These are phyloP conservation scores for Astragalus membranaceus DNA, from an alignment of 306 rosid genomes.

Conservation along the genomic window DNA sequence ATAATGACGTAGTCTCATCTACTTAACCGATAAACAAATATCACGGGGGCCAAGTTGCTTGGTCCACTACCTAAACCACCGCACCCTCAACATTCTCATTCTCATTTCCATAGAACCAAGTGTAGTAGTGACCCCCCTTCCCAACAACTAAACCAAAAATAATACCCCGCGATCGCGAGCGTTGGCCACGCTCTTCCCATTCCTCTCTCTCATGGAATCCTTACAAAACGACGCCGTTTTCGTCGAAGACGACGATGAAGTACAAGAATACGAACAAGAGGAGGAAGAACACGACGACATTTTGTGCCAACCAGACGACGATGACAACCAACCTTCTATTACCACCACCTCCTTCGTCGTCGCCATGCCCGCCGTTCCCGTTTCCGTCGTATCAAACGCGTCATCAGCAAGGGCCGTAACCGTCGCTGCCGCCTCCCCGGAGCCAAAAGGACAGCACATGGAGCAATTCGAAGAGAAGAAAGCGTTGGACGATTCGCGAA, in stretches of 20 bases:
- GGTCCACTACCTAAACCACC: not conserved
- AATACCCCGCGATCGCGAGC: not conserved
- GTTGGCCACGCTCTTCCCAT: not conserved
- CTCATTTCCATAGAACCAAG: not conserved
- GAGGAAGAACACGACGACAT: not conserved
- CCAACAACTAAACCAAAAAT: not conserved
- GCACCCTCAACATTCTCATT: not conserved
- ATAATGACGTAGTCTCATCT: no score
- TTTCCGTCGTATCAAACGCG: not conserved
- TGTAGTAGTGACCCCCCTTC: no score
- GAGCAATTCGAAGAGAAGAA: not conserved
- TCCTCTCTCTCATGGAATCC: not conserved
- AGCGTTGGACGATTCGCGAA: constrained; percentile 38
- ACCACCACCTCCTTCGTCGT: not conserved
- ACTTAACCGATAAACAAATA: no score
- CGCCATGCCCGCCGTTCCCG: not conserved
- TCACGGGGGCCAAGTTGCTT: not conserved
- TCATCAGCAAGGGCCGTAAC: not conserved
- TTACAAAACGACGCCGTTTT: not conserved
- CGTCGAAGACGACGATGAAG: not conserved
- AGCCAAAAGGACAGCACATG: not conserved
- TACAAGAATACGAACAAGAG: not conserved
- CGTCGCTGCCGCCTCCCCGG: not conserved
- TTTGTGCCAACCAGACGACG: not conserved
- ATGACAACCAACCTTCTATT: not conserved